phyloP scores from a whole-genome alignment of 164 flowering plant species.

The Paratinospora sagittata region DNA sequence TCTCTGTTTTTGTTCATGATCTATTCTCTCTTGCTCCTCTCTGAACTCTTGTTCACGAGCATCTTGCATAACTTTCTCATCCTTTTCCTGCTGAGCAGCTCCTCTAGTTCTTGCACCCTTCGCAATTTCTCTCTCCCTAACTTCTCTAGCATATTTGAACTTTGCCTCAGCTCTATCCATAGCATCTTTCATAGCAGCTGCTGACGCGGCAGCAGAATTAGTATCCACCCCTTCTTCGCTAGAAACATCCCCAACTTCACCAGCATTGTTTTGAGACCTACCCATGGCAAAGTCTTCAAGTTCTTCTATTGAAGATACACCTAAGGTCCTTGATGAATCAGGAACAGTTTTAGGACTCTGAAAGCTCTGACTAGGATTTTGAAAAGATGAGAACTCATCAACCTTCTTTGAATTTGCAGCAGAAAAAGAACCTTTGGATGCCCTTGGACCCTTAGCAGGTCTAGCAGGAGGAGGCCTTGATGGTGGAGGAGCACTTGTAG shows the following conservation, averaged over 20 bases:
- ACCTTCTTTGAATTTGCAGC: conserved; percentile 39
- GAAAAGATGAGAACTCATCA: conserved; percentile 38
- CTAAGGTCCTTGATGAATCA: conserved; percentile 35
- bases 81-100: conserved; percentile 38
- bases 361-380: conserved; percentile 29
- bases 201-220: conserved; percentile 63
- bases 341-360: conserved; percentile 37
- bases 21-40: conserved; percentile 46
- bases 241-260: conserved; percentile 38
- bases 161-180: conserved; percentile 93
- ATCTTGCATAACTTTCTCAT: conserved; percentile 41
- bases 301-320: conserved; percentile 54
- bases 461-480: conserved; percentile 90
- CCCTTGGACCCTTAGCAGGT: conserved; percentile 41
- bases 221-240: conserved; percentile 46
- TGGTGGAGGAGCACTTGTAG: conserved; percentile 94
- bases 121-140: conserved; percentile 71
- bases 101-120: conserved; percentile 62
- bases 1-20: conserved; percentile 49
- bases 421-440: conserved; percentile 31
- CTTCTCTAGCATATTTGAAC: conserved; percentile 74
- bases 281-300: conserved; percentile 81
- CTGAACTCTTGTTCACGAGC: conserved; percentile 41
- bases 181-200: conserved; percentile 79
- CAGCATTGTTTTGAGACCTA: conserved; percentile 26